These are phyloP conservation scores for Beauveria varroae DNA, from an alignment of 2,329 filamentous ascomycete genomes.

Conservation along the genomic window DNA sequence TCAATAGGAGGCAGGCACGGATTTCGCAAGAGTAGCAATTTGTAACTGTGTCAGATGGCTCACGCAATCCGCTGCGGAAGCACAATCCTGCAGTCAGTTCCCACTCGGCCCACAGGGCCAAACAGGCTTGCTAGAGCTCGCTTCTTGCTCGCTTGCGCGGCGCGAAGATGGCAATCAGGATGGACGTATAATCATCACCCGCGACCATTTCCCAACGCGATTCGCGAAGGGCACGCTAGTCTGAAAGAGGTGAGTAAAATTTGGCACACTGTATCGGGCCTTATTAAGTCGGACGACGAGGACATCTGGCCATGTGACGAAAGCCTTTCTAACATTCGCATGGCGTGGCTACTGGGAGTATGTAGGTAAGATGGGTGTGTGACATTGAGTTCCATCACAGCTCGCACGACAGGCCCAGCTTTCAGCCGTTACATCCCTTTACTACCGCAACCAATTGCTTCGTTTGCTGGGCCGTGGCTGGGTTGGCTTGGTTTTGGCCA, in stretches of 20 bases:
- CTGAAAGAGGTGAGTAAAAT: neutral
- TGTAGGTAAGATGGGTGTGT: neutral
- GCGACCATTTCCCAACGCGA: neutral
- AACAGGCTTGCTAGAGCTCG: neutral
- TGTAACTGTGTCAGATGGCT: neutral
- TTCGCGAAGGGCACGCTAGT: neutral
- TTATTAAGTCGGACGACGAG: neutral
- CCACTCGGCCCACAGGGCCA: neutral
- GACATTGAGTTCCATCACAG: neutral
- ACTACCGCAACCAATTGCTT: too few species aligned
- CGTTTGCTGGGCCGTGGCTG: neutral
- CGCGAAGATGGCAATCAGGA: neutral
- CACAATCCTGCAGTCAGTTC: neutral
- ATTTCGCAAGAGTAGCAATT: neutral
- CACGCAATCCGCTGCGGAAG: neutral
- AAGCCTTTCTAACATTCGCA: neutral
- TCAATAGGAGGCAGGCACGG: neutral
- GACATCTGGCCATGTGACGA: neutral
- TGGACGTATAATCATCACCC: neutral
- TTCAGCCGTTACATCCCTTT: neutral
- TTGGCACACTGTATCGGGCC: too few species aligned
- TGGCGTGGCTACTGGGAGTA: too few species aligned
- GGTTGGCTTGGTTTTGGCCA: neutral
- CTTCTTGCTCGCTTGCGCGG: neutral
- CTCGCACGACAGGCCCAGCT: neutral